Conservation (phyloP, 2,329 filamentous ascomycete species). For the Fusarium nurragi region DNA sequence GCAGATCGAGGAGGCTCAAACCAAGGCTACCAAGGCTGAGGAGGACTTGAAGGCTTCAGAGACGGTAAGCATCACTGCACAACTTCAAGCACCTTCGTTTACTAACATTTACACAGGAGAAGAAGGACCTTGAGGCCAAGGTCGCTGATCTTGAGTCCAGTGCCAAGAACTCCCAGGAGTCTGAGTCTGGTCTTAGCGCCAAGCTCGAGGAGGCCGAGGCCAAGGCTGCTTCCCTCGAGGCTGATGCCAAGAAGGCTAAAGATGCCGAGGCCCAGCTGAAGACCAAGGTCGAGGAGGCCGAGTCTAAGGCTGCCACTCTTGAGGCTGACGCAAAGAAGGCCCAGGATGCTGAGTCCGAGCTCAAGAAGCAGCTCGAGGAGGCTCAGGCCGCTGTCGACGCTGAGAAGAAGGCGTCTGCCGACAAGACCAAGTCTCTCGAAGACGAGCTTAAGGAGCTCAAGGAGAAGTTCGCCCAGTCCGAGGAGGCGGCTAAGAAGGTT, state of each 20-base stretch:
- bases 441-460: constrained; percentile 32
- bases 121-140: constrained; percentile 37
- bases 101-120: constrained; percentile 39
- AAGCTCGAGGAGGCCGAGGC: constrained; percentile 34
- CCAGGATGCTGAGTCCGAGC: constrained; percentile 19
- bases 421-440: constrained; percentile 33
- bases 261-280: constrained; percentile 22
- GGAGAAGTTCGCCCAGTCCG: constrained; percentile 31
- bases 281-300: constrained; percentile 22
- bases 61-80: constrained; percentile 41
- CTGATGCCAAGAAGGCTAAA: constrained; percentile 13
- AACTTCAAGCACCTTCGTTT: background rate
- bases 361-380: constrained; percentile 36
- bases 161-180: constrained; percentile 31
- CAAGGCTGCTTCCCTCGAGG: constrained; percentile 7
- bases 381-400: constrained; percentile 30
- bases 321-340: constrained; percentile 20
- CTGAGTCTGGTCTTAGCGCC: constrained; percentile 32
- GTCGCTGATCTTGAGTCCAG: constrained; percentile 30
- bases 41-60: constrained; percentile 50
- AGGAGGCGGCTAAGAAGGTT: constrained; percentile 20
- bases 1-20: constrained; percentile 49
- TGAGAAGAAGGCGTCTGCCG: constrained; percentile 28
- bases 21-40: constrained; percentile 50
- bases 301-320: constrained; percentile 12